A percentile compares a stretch with the other conserved stretches of the same genome.
phyloP scores from a whole-genome alignment of 495 filamentous ascomycete species.

The Podospora pseudopauciseta region DNA sequence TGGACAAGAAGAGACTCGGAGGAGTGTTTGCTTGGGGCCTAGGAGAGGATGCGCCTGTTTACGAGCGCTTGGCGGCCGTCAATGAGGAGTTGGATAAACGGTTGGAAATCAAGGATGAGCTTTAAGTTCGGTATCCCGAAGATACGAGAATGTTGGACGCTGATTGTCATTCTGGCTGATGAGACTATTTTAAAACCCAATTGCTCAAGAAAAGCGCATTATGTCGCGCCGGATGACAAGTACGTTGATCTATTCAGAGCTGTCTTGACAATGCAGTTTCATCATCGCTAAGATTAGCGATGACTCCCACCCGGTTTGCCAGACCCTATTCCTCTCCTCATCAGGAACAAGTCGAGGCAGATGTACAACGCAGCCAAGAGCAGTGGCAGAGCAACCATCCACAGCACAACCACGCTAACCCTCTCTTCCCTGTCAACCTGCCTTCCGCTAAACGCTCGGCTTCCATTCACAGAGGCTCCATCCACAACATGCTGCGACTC shows the following conservation, averaged over 20 bases:
- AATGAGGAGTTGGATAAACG: slow-evolving; percentile 34
- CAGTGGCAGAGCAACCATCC: slow-evolving; percentile 11
- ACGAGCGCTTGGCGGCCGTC: slow-evolving; percentile 57
- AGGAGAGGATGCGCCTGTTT: slow-evolving; percentile 64
- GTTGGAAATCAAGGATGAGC: slow-evolving; percentile 21
- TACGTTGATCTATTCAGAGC: no score
- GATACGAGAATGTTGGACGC: no score
- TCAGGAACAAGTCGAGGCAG: slow-evolving; percentile 5
- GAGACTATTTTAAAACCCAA: no score
- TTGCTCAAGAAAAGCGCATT: no score
- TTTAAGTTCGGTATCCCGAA: slow-evolving; percentile 12
- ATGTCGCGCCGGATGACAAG: no score
- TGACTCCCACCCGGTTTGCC: background rate
- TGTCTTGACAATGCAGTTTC: no score
- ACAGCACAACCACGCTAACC: slow-evolving; percentile 2
- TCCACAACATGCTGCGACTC: background rate
- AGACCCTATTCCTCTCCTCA: background rate
- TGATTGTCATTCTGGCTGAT: background rate
- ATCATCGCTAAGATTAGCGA: no score
- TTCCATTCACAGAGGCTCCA: background rate
- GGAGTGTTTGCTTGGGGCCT: slow-evolving; percentile 73
- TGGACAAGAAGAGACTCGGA: slow-evolving; percentile 56
- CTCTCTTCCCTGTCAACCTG: background rate
- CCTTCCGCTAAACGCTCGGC: background rate
- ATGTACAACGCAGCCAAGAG: slow-evolving; percentile 12